Evolutionary conservation across 2,329 filamentous ascomycete genomes (phyloP).

Genomic region (Diaporthe citrichinensis): DNA sequence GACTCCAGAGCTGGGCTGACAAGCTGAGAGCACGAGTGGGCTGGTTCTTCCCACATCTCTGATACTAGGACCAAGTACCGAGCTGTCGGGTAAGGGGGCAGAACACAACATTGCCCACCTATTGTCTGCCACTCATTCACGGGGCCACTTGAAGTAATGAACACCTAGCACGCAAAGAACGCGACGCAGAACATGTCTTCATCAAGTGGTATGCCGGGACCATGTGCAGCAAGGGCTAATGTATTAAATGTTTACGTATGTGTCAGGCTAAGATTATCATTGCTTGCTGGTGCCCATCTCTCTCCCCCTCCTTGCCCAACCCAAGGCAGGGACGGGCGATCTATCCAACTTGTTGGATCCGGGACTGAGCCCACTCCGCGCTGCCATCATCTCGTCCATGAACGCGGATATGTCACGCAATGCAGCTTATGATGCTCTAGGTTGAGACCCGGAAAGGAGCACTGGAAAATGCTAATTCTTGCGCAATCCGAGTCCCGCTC

Average conservation of each 20-base stretch:
- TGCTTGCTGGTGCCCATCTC: constrained; percentile 1
- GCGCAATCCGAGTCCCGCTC: background rate
- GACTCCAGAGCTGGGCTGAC: background rate
- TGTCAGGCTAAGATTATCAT: constrained; percentile 36
- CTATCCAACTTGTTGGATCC: constrained; percentile 30
- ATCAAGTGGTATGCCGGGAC: background rate
- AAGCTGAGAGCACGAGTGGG: background rate
- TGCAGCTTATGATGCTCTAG: background rate
- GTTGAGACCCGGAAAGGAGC: background rate
- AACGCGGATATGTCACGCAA: background rate
- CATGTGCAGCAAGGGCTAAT: constrained; percentile 35
- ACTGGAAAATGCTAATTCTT: background rate
- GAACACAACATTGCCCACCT: background rate
- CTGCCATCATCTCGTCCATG: background rate
- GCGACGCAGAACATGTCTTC: background rate
- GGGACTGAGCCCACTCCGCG: background rate
- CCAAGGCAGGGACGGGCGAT: background rate
- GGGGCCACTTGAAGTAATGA: background rate
- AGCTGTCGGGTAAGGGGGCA: background rate
- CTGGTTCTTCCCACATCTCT: background rate
- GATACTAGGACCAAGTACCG: background rate
- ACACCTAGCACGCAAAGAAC: background rate
- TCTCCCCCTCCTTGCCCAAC: constrained; percentile 7
- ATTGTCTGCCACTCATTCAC: background rate
- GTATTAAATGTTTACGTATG: constrained; percentile 40